These are phyloP conservation scores for Hypoxylon lenormandii DNA, from an alignment of 495 filamentous ascomycete species.

Conservation along the genomic window DNA sequence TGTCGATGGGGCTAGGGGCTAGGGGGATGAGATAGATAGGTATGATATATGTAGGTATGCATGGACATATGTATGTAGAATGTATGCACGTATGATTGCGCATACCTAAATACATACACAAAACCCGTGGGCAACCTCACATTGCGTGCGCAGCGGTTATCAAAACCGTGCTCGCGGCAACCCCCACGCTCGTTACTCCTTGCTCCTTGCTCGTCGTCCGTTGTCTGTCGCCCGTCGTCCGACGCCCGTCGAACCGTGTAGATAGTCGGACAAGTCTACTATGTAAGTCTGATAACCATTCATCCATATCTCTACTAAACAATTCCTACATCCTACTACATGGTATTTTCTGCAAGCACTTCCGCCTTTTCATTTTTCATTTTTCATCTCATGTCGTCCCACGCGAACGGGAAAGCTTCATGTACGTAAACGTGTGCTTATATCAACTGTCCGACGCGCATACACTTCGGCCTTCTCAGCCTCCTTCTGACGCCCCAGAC, in stretches of 20 bases:
- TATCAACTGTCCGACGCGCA: slow-evolving; percentile 8
- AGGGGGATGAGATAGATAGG: too few relatives aligned
- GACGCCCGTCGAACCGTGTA: too few relatives aligned
- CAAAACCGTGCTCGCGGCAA: neutral
- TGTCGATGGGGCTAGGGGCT: too few relatives aligned
- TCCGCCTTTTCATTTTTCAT: slow-evolving; percentile 12
- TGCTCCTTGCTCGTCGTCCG: too few relatives aligned
- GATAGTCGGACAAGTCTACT: too few relatives aligned
- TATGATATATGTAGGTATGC: neutral
- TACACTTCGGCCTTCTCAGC: slow-evolving; percentile 4
- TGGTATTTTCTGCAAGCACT: neutral
- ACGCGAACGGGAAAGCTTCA: slow-evolving; percentile 20
- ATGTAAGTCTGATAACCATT: too few relatives aligned
- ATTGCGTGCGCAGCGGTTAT: neutral
- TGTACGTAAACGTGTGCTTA: neutral
- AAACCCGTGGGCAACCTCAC: neutral
- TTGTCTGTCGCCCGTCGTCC: too few relatives aligned
- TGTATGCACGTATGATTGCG: slow-evolving; percentile 5
- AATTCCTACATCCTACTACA: neutral
- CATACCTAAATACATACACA: slow-evolving; percentile 1
- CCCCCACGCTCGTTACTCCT: too few relatives aligned
- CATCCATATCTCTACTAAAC: neutral
- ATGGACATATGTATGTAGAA: slow-evolving; percentile 9
- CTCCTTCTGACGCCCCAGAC: slow-evolving; percentile 2
- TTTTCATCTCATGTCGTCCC: slow-evolving; percentile 28